Evolutionary conservation across 2,329 filamentous ascomycete species (phyloP), one percentile per base, ranked within the genome.

Genomic region (Botrytis paeoniae): DNA sequence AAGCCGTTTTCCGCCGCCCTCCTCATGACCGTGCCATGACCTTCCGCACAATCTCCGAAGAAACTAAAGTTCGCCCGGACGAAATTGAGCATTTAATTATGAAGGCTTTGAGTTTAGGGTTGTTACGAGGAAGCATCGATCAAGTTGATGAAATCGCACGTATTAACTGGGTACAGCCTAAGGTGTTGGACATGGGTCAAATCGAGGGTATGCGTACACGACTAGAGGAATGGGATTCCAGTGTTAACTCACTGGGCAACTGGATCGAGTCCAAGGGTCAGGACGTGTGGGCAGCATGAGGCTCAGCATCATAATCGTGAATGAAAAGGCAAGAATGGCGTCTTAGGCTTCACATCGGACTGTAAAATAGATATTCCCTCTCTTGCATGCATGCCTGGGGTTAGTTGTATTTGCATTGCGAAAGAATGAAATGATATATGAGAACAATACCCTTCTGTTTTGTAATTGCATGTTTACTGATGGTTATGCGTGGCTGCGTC

Each of bases 81-180:
- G 94, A 98, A 85, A 98, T 99, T 78, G 96, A 99, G 86, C 95
- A 98, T 82, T 85, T 99, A 76, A 93, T 99, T 80, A 99, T 99
- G 96, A 98, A 98, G 87, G 96, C 96, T n/a, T 84, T 99, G 79
- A 98, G 95, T 80, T 84, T 99, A 78, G 96, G 96, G 0, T 86
- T 99, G 78, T 85, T 99, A 78, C 89, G 92, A 78, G 96, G 96
- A 63, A 96, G 93, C 73, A 98, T 99, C 79, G 96, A 99, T 82
- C 95, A 99, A 85, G 96, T 99, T 45, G 94, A 94, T 65, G 92
- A 95, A 83, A 90, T 98, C 77, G 96, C 96, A 61, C 90, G 95
- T 81, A 98, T 99, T 83, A 95, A 95, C 80, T 99, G 96, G 96
- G 96, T 99, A 74, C 96, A 99, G 85, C 96, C 96, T 35, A 98